Percentiles rank a stretch among this genome's conserved stretches.
Conservation (phyloP, 192 early-diverging fungal genomes). For the Coemansia sp. region DNA sequence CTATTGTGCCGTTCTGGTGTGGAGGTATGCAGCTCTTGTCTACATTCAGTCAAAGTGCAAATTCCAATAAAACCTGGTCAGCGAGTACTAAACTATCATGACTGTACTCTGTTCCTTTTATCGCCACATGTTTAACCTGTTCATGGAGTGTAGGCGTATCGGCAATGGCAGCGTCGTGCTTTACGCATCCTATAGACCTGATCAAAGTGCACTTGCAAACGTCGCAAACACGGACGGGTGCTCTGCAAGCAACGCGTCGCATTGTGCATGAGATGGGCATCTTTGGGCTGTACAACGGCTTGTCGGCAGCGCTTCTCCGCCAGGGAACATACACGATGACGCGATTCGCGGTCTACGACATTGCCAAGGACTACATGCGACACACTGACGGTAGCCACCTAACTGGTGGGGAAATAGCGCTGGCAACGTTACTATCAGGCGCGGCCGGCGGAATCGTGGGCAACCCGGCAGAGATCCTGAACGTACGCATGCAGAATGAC, state of each 20-base stretch:
- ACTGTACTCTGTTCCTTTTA: neutral
- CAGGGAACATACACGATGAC: constrained; percentile 81
- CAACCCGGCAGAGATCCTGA: constrained; percentile 79
- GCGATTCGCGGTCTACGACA: constrained; percentile 77
- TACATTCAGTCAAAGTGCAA: neutral
- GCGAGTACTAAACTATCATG: neutral
- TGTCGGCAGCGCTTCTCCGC: constrained; percentile 71
- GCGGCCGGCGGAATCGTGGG: constrained; percentile 66
- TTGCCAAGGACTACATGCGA: constrained; percentile 28
- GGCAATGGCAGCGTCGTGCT: constrained; percentile 56
- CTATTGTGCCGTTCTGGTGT: constrained; percentile 54
- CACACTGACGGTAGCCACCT: constrained; percentile 17
- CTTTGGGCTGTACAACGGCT: constrained; percentile 75
- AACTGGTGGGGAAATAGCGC: constrained; percentile 10
- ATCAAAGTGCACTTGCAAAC: constrained; percentile 94
- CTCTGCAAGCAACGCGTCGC: constrained; percentile 55
- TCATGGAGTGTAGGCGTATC: constrained; percentile 35
- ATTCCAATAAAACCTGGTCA: neutral
- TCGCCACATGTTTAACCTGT: neutral
- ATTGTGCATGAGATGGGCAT: constrained; percentile 80
- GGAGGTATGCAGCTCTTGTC: constrained; percentile 33
- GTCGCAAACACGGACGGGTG: constrained; percentile 49
- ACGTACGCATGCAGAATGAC: constrained; percentile 85
- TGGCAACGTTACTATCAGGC: constrained; percentile 42
- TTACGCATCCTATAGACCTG: constrained; percentile 83